Evolutionary conservation across 2,329 filamentous ascomycete genomes (phyloP).

Genomic region (Calonectria fujianensis): DNA sequence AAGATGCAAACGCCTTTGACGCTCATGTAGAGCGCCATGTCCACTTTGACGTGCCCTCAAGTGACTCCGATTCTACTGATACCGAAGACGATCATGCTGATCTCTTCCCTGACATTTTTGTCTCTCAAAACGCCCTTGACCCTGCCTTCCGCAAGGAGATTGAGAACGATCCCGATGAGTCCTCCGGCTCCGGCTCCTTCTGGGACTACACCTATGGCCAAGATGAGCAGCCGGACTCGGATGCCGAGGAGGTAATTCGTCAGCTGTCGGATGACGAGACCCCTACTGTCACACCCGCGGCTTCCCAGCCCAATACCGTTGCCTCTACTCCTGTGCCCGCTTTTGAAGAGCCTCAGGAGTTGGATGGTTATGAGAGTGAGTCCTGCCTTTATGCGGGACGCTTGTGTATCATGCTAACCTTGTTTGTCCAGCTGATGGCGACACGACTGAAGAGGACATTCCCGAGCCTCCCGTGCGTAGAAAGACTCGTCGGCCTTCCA

Average conservation of each 20-base stretch:
- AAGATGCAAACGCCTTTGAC: slow-evolving; percentile 65
- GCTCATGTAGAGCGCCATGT: slow-evolving; percentile 76
- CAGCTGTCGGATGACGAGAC: slow-evolving; percentile 64
- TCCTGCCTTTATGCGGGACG: slow-evolving; percentile 54
- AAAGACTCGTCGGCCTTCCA: slow-evolving; percentile 66
- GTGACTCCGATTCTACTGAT: slow-evolving; percentile 80
- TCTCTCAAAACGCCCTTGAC: slow-evolving; percentile 84
- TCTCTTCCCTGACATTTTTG: slow-evolving; percentile 86
- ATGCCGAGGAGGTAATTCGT: slow-evolving; percentile 64
- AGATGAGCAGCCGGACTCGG: slow-evolving; percentile 62
- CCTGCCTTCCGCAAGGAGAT: slow-evolving; percentile 84
- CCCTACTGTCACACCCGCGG: slow-evolving; percentile 64
- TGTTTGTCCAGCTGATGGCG: slow-evolving; percentile 71
- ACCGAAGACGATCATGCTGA: slow-evolving; percentile 77
- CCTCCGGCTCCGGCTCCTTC: slow-evolving; percentile 75
- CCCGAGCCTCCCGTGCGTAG: slow-evolving; percentile 70
- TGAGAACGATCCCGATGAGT: slow-evolving; percentile 79
- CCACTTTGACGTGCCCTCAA: slow-evolving; percentile 81
- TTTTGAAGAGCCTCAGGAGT: slow-evolving; percentile 63
- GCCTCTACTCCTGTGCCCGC: slow-evolving; percentile 53
- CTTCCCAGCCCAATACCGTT: slow-evolving; percentile 54
- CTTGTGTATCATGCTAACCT: slow-evolving; percentile 62
- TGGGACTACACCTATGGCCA: slow-evolving; percentile 77
- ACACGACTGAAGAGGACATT: slow-evolving; percentile 77
- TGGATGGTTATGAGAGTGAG: slow-evolving; percentile 78